These are phyloP conservation scores for Croton laevigatus DNA, from an alignment of 441 rosid species.

Conservation along the genomic window DNA sequence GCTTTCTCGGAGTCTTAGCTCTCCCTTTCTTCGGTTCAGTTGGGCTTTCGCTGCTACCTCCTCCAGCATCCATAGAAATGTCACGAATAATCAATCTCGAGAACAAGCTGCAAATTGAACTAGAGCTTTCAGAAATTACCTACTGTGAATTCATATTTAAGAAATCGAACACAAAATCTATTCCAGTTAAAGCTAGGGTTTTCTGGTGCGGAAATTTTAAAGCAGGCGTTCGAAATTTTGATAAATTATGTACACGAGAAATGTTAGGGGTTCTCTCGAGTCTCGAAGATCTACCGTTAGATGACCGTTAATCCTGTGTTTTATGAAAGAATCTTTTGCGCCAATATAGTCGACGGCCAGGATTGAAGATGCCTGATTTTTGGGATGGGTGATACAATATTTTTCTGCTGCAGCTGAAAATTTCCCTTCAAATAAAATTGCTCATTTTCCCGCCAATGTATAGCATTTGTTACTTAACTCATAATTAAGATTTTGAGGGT, in stretches of 20 bases:
- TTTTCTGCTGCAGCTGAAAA: not conserved
- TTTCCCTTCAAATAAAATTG: not conserved
- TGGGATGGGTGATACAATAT: too few relatives aligned
- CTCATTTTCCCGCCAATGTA: not conserved
- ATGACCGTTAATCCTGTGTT: not conserved
- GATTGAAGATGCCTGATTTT: not conserved
- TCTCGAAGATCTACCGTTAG: not conserved
- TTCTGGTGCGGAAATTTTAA: not conserved
- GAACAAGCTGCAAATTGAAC: not conserved
- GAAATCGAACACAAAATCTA: not conserved
- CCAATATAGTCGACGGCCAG: not conserved
- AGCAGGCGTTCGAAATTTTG: not conserved
- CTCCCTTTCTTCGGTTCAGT: conserved; percentile 56
- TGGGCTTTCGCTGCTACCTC: conserved; percentile 39
- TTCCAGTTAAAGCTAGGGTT: conserved; percentile 3
- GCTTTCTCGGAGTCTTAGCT: conserved; percentile 50
- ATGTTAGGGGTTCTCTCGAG: not conserved
- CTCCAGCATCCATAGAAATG: conserved; percentile 32
- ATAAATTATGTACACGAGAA: too few relatives aligned
- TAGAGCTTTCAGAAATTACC: not conserved
- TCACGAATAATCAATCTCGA: not conserved
- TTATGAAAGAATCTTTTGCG: not conserved
- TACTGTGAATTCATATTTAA: not conserved
- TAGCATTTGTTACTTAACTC: too few relatives aligned
- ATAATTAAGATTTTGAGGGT: too few relatives aligned